Evolutionary conservation across 305 asterid genomes (phyloP).

Genomic region (Fraxinus sp.): DNA sequence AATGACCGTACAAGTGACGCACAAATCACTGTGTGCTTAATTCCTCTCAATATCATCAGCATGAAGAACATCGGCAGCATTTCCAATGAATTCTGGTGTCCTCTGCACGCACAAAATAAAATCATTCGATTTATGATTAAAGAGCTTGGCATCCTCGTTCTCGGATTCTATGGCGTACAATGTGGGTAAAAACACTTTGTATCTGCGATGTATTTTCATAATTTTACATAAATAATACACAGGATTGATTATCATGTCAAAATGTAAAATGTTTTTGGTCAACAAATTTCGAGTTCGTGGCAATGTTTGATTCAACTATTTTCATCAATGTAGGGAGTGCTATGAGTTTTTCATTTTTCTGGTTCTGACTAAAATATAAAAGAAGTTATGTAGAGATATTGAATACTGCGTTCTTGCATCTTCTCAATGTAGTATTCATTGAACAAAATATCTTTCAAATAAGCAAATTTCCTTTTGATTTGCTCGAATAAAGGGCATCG

Average conservation of each 20-base stretch:
- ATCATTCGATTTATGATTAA: slow-evolving; percentile 30
- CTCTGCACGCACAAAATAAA: slow-evolving; percentile 32
- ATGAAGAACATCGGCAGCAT: slow-evolving; percentile 40
- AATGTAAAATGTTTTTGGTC: too few relatives aligned
- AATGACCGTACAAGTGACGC: slow-evolving; percentile 34
- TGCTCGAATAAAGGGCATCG: too few relatives aligned
- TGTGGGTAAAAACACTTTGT: slow-evolving; percentile 67
- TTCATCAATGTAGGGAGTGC: too few relatives aligned
- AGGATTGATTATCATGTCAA: neutral
- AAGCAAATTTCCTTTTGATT: too few relatives aligned
- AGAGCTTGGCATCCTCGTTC: slow-evolving; percentile 73
- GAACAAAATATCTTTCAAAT: too few relatives aligned
- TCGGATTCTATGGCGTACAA: slow-evolving; percentile 79
- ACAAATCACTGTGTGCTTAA: slow-evolving; percentile 56
- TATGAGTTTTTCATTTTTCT: too few relatives aligned
- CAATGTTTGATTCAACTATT: too few relatives aligned
- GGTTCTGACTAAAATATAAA: too few relatives aligned
- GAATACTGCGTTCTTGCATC: too few relatives aligned
- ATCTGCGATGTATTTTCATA: slow-evolving; percentile 39
- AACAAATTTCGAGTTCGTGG: too few relatives aligned
- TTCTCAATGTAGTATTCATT: too few relatives aligned
- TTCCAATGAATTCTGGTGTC: slow-evolving; percentile 49
- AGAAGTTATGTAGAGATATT: too few relatives aligned
- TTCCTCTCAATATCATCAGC: slow-evolving; percentile 55
- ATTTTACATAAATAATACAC: neutral